A percentile compares a stretch with the other conserved stretches of the same genome.
Conservation (phyloP, 2,329 filamentous ascomycete species). For the Cercospora zeae-maydis region DNA sequence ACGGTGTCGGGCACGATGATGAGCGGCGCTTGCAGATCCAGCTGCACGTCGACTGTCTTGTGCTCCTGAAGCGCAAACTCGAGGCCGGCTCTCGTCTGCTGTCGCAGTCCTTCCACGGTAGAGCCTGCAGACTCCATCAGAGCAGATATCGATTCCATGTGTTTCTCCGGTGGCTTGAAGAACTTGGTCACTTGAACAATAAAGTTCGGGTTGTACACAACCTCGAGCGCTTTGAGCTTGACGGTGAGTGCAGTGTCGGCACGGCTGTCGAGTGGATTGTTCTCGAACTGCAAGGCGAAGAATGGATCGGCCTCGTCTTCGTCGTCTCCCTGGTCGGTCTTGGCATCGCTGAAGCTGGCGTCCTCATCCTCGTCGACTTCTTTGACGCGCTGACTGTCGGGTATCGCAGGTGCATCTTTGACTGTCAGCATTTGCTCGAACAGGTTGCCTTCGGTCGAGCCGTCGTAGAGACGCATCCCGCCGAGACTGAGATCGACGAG, state of each 20-base stretch:
- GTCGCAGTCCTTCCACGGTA: conserved; percentile 88
- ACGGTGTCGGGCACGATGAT: conserved; percentile 97
- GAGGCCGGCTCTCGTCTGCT: conserved; percentile 91
- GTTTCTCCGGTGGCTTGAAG: conserved; percentile 91
- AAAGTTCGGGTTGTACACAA: conserved; percentile 96
- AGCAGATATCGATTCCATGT: conserved; percentile 97
- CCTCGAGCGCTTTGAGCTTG: conserved; percentile 91
- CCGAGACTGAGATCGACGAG: conserved; percentile 86
- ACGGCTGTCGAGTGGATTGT: conserved; percentile 88
- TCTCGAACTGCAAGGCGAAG: conserved; percentile 88
- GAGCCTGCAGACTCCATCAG: conserved; percentile 94
- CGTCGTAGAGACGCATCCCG: conserved; percentile 90
- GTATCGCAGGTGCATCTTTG: conserved; percentile 71
- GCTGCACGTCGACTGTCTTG: conserved; percentile 93
- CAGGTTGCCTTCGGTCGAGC: conserved; percentile 83
- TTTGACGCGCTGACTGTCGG: conserved; percentile 49
- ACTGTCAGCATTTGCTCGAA: conserved; percentile 95
- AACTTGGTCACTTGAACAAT: conserved; percentile 88
- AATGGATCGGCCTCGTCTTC: conserved; percentile 67
- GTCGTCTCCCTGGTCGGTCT: conserved; percentile 43
- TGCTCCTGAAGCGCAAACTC: conserved; percentile 97
- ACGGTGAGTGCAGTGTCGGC: conserved; percentile 87
- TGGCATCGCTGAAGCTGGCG: conserved; percentile 43
- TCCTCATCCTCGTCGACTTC: conserved; percentile 49
- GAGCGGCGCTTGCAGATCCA: conserved; percentile 91